phyloP scores from a whole-genome alignment of 345 rosid species.

The Punica granatum region DNA sequence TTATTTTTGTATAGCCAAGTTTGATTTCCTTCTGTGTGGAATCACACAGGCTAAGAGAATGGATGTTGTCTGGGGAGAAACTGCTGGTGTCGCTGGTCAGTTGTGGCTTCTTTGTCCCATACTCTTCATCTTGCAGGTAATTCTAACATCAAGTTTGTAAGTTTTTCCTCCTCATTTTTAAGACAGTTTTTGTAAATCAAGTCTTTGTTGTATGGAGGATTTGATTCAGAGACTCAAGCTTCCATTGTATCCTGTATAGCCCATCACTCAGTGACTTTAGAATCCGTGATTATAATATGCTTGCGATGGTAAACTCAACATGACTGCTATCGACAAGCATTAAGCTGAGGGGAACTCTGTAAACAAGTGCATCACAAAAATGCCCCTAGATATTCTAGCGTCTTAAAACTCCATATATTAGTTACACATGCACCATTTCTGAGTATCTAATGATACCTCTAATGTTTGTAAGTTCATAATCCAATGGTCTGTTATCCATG shows the following conservation, averaged over 20 bases:
- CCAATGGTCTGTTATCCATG: too few species aligned
- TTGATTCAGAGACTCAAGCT: not conserved
- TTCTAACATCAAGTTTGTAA: not conserved
- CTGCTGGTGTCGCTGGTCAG: constrained; percentile 96
- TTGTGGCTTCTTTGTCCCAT: constrained; percentile 91
- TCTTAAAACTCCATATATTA: too few species aligned
- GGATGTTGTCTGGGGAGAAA: constrained; percentile 99
- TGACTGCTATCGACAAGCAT: not conserved
- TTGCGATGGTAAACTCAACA: not conserved
- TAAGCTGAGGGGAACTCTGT: not conserved
- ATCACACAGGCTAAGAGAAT: constrained; percentile 81
- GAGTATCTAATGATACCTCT: too few species aligned
- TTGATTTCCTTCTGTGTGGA: constrained; percentile 7
- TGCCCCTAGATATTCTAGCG: too few species aligned
- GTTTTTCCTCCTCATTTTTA: not conserved
- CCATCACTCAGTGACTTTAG: too few species aligned
- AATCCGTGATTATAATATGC: not conserved
- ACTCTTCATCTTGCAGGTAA: constrained; percentile 90
- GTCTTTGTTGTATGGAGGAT: not conserved
- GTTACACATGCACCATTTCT: too few species aligned
- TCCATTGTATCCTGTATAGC: too few species aligned
- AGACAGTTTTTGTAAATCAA: not conserved
- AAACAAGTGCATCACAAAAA: not conserved
- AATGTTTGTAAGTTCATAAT: too few species aligned
- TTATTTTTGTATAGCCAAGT: constrained; percentile 1